These are phyloP conservation scores for Pseudozyma thailandica DNA, from an alignment of 1,284 basidiomycete genomes.

Conservation along the genomic window DNA sequence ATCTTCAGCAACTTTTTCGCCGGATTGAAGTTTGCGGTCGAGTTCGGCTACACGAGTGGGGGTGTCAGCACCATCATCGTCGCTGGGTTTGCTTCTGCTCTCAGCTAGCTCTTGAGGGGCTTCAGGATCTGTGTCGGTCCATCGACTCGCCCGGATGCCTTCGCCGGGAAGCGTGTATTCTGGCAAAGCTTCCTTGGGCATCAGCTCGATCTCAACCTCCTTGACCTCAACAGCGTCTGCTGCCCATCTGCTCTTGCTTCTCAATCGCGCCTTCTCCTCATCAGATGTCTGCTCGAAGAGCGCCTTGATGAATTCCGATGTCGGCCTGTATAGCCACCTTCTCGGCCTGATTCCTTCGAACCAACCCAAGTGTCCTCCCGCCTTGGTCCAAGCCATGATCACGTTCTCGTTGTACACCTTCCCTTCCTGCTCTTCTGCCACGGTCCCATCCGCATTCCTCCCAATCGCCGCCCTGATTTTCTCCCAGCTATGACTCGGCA, in stretches of 20 bases:
- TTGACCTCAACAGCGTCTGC: constrained; percentile 19
- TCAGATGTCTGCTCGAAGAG: constrained; percentile 41
- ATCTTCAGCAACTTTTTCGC: constrained; percentile 23
- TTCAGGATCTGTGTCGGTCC: constrained; percentile 12
- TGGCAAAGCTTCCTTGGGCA: constrained; percentile 50
- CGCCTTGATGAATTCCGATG: constrained; percentile 55
- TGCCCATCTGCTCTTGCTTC: constrained; percentile 31
- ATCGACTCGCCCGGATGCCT: constrained; percentile 25
- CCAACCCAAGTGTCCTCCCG: constrained; percentile 95
- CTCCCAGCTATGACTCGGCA: constrained; percentile 70
- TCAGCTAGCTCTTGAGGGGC: neutral
- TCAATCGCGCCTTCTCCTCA: constrained; percentile 21
- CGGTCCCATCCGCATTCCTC: constrained; percentile 32
- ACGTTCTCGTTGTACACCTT: constrained; percentile 75
- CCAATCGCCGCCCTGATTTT: constrained; percentile 51
- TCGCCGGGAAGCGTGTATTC: constrained; percentile 43
- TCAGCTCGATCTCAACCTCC: constrained; percentile 50
- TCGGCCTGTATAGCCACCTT: constrained; percentile 61
- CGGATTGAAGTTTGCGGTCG: constrained; percentile 16
- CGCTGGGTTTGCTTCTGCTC: neutral
- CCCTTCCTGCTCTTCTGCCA: constrained; percentile 69
- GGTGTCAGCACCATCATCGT: constrained; percentile 9
- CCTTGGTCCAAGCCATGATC: constrained; percentile 78
- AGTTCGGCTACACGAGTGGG: constrained; percentile 17
- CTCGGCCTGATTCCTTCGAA: constrained; percentile 73